A percentile compares a stretch with the other conserved stretches of the same genome.
Conservation (phyloP, 192 early-diverging fungal species). For the Haplosporangium gracile region DNA sequence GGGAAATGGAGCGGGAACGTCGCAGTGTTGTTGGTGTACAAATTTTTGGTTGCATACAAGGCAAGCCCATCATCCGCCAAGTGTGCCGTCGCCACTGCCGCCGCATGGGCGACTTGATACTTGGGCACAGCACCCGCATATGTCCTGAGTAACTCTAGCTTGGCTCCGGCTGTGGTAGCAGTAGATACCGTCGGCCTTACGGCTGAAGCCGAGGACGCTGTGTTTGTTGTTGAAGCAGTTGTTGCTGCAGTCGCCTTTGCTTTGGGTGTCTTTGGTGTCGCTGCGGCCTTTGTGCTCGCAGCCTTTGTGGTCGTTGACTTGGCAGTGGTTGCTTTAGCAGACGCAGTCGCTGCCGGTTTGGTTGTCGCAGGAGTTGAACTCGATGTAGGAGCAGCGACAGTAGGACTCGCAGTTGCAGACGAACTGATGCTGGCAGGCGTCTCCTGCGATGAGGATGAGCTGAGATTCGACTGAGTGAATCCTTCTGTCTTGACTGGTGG, state of each 20-base stretch:
- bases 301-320: slow-evolving; percentile 8
- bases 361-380: neutral
- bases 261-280: neutral
- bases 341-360: neutral
- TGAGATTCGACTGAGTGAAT: neutral
- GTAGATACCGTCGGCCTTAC: slow-evolving; percentile 9
- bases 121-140: neutral
- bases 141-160: slow-evolving; percentile 22
- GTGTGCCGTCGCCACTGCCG: neutral
- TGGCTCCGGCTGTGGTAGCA: slow-evolving; percentile 12
- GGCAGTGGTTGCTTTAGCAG: neutral
- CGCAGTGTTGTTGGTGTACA: slow-evolving; percentile 53
- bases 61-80: slow-evolving; percentile 26
- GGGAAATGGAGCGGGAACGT: slow-evolving; percentile 52
- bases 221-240: neutral
- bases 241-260: neutral
- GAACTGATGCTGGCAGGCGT: neutral
- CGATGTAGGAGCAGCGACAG: neutral
- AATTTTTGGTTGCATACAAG: slow-evolving; percentile 43
- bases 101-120: slow-evolving; percentile 15
- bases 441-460: neutral
- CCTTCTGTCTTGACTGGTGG: neutral
- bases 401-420: neutral
- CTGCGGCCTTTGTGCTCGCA: slow-evolving; percentile 3
- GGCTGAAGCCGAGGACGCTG: neutral